Conservation (phyloP, 1,284 basidiomycete species). For the Stygiomarasmius scandens region DNA sequence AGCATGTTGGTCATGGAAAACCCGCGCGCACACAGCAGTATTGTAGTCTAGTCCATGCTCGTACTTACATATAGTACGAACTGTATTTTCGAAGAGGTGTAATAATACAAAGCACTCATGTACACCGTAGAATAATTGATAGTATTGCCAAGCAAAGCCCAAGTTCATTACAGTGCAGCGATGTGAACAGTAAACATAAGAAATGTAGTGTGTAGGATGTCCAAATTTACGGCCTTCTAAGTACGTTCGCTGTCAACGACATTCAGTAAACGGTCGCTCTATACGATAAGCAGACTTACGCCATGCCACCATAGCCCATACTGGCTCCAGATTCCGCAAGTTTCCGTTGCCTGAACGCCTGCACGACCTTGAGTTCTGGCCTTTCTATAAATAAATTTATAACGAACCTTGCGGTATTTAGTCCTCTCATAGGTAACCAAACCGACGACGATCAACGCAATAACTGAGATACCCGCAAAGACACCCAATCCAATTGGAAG, state of each 20-base stretch:
- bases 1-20: constrained; percentile 4
- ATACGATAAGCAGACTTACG: constrained; percentile 34
- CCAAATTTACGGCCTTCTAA: constrained; percentile 13
- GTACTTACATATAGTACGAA: background rate
- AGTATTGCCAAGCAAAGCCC: constrained; percentile 7
- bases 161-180: constrained; percentile 9
- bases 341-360: constrained; percentile 77
- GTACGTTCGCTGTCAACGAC: constrained; percentile 4
- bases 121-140: constrained; percentile 16
- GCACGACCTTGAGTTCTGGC: constrained; percentile 12
- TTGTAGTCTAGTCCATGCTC: no score
- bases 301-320: constrained; percentile 67
- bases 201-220: constrained; percentile 2
- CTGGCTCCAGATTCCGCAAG: constrained; percentile 64
- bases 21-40: no score
- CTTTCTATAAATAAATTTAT: constrained; percentile 1
- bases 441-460: constrained; percentile 76
- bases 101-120: background rate
- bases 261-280: background rate
- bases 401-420: constrained; percentile 74
- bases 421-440: constrained; percentile 82
- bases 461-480: constrained; percentile 79
- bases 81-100: background rate
- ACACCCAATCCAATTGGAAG: constrained; percentile 80
- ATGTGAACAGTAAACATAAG: background rate